phyloP scores from a whole-genome alignment of 257 asterid genomes.

The Nemophila menziesii region DNA sequence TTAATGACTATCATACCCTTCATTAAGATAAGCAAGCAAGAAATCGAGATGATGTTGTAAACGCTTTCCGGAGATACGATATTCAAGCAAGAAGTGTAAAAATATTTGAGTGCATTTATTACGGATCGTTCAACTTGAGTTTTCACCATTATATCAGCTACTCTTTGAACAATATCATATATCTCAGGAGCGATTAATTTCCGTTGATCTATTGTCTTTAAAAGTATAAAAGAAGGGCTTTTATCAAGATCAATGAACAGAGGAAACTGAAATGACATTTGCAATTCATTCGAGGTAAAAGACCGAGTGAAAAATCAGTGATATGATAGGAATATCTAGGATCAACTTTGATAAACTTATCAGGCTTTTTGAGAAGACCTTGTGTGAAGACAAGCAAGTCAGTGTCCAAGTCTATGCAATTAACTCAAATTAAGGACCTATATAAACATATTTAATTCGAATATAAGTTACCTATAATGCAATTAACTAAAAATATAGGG shows the following conservation, averaged over 20 bases:
- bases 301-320: conserved; percentile 64
- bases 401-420: no score
- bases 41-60: conserved; percentile 69
- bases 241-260: conserved; percentile 74
- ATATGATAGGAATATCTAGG: conserved; percentile 54
- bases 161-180: conserved; percentile 57
- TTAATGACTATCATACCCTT: conserved; percentile 19
- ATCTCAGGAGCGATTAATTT: conserved; percentile 76
- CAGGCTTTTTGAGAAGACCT: conserved; percentile 41
- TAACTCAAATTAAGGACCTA: no score
- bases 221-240: conserved; percentile 53
- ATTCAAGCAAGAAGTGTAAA: conserved; percentile 70
- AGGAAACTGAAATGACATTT: conserved; percentile 73
- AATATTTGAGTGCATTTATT: conserved; percentile 72
- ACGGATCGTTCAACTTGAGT: conserved; percentile 76
- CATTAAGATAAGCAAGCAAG: conserved; percentile 61
- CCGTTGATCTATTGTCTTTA: conserved; percentile 66
- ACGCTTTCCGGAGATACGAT: conserved; percentile 58
- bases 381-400: conserved; percentile 56
- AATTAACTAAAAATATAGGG: no score
- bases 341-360: conserved; percentile 41
- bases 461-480: no score
- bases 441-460: no score
- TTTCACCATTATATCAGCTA: conserved; percentile 73
- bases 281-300: conserved; percentile 61